Conservation (phyloP, 148 eudicot species). For the Arbutus unedo region DNA sequence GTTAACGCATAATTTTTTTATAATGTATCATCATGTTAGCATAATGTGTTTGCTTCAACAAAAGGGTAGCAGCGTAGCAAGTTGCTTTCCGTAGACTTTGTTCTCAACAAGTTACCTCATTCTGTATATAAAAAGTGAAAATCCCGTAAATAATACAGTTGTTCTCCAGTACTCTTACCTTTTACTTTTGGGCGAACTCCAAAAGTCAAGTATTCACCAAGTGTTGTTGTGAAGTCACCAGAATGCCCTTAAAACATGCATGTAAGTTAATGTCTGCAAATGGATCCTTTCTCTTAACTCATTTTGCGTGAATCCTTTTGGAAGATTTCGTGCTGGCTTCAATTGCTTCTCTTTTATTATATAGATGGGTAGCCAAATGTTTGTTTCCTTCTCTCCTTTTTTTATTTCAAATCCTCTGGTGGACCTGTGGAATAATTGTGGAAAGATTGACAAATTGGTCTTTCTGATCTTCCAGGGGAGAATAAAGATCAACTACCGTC, state of each 20-base stretch:
- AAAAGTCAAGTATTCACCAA: neutral
- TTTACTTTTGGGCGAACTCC: neutral
- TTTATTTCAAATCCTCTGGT: neutral
- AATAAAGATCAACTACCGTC: slow-evolving; percentile 22
- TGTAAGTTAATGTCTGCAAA: neutral
- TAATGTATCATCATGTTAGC: neutral
- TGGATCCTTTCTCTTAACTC: neutral
- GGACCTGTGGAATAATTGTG: neutral
- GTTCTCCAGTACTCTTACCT: neutral
- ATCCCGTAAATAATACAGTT: neutral
- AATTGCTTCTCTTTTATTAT: neutral
- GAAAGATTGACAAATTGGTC: slow-evolving; percentile 7
- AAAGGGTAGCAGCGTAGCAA: neutral
- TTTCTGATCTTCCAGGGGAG: slow-evolving; percentile 32
- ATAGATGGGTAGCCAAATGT: neutral
- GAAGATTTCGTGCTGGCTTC: neutral
- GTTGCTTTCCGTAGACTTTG: neutral
- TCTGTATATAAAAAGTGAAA: neutral
- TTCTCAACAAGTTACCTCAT: neutral
- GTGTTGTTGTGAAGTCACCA: neutral
- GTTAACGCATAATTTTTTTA: neutral
- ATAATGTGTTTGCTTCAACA: neutral
- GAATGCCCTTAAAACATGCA: neutral
- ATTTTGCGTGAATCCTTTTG: neutral
- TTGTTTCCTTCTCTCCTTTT: neutral